These are phyloP conservation scores for Cordyceps tenuipes DNA, from an alignment of 2,329 filamentous ascomycete genomes.

Conservation along the genomic window DNA sequence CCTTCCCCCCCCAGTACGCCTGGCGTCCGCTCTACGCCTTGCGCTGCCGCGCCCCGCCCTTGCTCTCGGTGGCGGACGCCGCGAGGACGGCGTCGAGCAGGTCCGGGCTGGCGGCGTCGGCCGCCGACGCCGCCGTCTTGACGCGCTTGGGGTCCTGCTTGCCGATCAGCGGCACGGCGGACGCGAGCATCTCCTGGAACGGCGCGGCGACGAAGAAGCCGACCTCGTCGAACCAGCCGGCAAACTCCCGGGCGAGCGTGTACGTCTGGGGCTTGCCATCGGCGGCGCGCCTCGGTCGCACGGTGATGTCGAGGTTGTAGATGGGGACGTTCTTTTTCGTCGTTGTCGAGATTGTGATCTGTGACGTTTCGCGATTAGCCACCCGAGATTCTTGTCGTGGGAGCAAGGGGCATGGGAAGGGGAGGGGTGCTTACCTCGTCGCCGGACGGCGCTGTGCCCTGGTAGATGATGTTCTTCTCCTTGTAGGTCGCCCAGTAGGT, in stretches of 20 bases:
- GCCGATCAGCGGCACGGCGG: conserved; percentile 57
- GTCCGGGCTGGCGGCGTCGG: conserved; percentile 34
- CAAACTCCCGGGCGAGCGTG: conserved; percentile 57
- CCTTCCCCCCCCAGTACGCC: background rate
- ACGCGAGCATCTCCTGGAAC: conserved; percentile 70
- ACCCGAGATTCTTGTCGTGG: background rate
- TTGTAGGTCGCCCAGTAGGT: conserved; percentile 79
- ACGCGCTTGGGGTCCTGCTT: conserved; percentile 54
- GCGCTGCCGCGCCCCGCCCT: conserved; percentile 37
- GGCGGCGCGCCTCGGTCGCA: conserved; percentile 29
- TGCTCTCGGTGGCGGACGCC: conserved; percentile 25
- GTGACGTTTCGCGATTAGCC: background rate
- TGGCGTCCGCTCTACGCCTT: conserved; percentile 26
- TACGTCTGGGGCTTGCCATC: conserved; percentile 30
- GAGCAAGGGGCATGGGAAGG: background rate
- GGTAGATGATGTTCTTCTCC: conserved; percentile 76
- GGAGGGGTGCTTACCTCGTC: conserved; percentile 44
- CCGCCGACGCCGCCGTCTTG: conserved; percentile 27
- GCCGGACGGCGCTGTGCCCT: conserved; percentile 58
- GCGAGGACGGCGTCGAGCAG: conserved; percentile 41
- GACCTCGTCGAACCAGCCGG: conserved; percentile 64
- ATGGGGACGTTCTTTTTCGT: conserved; percentile 72
- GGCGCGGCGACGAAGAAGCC: conserved; percentile 67
- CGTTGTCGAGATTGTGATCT: conserved; percentile 67
- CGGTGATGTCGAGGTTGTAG: conserved; percentile 65